Evolutionary conservation across 106 monocot species (phyloP), one percentile per base, ranked within the genome.

Genomic region (Narthecium ossifragum): DNA sequence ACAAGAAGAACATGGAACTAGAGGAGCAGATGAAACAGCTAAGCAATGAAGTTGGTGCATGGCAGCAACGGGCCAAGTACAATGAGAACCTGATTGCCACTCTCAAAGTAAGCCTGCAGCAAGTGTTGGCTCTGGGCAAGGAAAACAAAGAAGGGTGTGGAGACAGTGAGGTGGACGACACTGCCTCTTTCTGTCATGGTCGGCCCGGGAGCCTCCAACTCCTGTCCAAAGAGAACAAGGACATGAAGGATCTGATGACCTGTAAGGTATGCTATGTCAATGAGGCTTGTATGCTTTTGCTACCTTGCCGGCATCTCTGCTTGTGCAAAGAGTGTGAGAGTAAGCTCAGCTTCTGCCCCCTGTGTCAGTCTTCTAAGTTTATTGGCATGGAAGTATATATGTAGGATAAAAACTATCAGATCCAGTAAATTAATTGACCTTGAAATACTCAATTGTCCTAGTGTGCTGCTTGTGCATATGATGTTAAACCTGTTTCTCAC

Each of bases 281-380:
- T n/a, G 83, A 83, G 17, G 78, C 67, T 6, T 70, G 77, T 64
- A 92, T 87, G 92, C 83, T 92, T 33, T 61, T 92, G 56, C 55
- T 92, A 28, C 92, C 92, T 1, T 92, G 92, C 72, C 74, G 85
- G 57, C 86, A 92, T 78, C 68, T 92, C 6, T 92, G 92, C 60
- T 64, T 92, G 32, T 92, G 92, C 80, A 92, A 92, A 67, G 83
- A 83, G 24, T 92, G 92, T 24, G 92, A 92, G 66, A 78, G 69
- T 47, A 92, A 87, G 63, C 67, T 87, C 21, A 83, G 80, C 31
- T 61, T 83, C 54, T 92, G 92, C 53, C 92, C 92, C 32, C 53
- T 87, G 23, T 92, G 92, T 49, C 79, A 80, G 27, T 69, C 77
- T 12, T 86, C 86, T 6, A 92, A 92, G 75, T 70, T 73, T 4